These are phyloP conservation scores for Lichtheimia hyalospora DNA, from an alignment of 371 early-diverging fungal species.

Conservation along the genomic window DNA sequence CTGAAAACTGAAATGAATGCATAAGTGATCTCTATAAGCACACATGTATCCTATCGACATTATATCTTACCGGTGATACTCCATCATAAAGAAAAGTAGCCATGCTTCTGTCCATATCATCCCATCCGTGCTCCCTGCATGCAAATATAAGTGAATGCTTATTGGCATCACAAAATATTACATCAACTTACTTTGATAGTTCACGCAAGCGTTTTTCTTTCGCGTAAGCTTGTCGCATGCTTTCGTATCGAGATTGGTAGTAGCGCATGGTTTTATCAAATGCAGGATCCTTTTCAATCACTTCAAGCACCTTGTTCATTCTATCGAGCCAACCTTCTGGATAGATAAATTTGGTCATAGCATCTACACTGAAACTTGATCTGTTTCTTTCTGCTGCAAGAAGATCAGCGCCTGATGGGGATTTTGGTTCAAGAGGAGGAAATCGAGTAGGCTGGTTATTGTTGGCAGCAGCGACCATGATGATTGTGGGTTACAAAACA, in stretches of 20 bases:
- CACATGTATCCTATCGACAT: too few species aligned
- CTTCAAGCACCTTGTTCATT: conserved; percentile 41
- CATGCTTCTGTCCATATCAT: conserved; percentile 32
- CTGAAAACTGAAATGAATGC: conserved; percentile 29
- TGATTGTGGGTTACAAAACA: too few species aligned
- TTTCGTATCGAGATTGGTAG: conserved; percentile 51
- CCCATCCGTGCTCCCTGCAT: conserved; percentile 43
- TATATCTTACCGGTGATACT: conserved; percentile 34
- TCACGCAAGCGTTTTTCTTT: conserved; percentile 56
- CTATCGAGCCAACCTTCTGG: conserved; percentile 49
- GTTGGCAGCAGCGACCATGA: conserved; percentile 1
- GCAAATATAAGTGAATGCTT: not conserved
- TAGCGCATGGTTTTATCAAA: conserved; percentile 59
- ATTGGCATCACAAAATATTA: not conserved
- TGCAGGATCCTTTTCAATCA: conserved; percentile 57
- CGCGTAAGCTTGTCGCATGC: conserved; percentile 40
- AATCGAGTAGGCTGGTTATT: conserved; percentile 44
- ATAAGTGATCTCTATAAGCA: too few species aligned
- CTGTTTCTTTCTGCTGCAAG: conserved; percentile 58
- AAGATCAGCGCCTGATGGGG: conserved; percentile 53
- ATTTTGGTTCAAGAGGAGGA: conserved; percentile 51
- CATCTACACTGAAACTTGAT: conserved; percentile 49
- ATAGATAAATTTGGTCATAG: conserved; percentile 51
- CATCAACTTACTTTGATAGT: conserved; percentile 20
- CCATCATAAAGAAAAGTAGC: conserved; percentile 43